Evolutionary conservation across 2,329 filamentous ascomycete species (phyloP).

Genomic region (Diaporthe citriasiana): DNA sequence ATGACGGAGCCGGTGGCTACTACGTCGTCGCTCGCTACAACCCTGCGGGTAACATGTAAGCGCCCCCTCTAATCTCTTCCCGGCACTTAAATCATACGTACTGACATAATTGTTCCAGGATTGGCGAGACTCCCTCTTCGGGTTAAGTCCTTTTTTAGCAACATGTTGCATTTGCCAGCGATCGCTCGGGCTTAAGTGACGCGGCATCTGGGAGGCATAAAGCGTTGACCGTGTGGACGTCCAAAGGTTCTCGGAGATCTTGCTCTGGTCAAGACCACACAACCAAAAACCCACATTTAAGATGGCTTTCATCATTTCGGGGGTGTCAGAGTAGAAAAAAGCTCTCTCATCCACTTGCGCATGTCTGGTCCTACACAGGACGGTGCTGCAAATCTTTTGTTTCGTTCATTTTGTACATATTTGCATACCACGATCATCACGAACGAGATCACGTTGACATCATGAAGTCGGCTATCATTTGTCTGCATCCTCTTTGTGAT

Average conservation of each 20-base stretch:
- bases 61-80: background rate
- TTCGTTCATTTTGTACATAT: constrained; percentile 25
- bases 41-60: constrained; percentile 44
- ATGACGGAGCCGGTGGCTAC: constrained; percentile 41
- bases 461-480: background rate
- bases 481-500: background rate
- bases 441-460: constrained; percentile 32
- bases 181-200: constrained; percentile 6
- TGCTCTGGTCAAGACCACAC: constrained; percentile 20
- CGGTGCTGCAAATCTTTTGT: background rate
- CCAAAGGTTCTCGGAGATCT: constrained; percentile 9
- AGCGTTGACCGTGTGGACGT: constrained; percentile 17
- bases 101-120: constrained; percentile 23
- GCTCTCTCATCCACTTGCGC: constrained; percentile 1
- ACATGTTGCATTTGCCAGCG: constrained; percentile 11
- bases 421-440: constrained; percentile 28
- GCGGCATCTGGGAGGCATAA: constrained; percentile 23
- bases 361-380: background rate
- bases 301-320: constrained; percentile 25
- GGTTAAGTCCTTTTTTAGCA: background rate
- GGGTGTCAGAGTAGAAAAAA: constrained; percentile 7
- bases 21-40: constrained; percentile 45
- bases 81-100: background rate
- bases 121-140: constrained; percentile 40
- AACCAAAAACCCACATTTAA: background rate